A percentile compares a stretch with the other conserved stretches of the same genome.
These are phyloP conservation scores for Pestalotiopsis fici DNA, from an alignment of 2,329 filamentous ascomycete species.

Conservation along the genomic window DNA sequence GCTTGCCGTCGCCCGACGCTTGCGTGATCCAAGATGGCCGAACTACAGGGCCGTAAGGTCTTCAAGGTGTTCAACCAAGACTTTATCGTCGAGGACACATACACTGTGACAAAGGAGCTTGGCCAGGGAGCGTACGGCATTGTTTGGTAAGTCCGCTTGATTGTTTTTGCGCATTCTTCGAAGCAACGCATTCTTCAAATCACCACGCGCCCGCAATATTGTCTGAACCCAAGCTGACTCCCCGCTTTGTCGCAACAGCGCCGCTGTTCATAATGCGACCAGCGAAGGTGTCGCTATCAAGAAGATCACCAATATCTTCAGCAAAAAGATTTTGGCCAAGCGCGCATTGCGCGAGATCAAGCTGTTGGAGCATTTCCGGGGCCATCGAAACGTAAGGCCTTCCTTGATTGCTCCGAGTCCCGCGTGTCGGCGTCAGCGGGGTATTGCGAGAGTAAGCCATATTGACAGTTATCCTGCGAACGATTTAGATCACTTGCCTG, in stretches of 20 bases:
- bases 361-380: slow-evolving; percentile 94
- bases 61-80: slow-evolving; percentile 99
- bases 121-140: slow-evolving; percentile 98
- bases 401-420: neutral
- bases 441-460: neutral
- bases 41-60: slow-evolving; percentile 62
- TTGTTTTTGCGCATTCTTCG: neutral
- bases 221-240: slow-evolving; percentile 8
- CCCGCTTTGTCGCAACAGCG: slow-evolving; percentile 53
- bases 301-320: slow-evolving; percentile 99
- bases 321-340: slow-evolving; percentile 99
- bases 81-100: slow-evolving; percentile 96
- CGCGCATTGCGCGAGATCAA: slow-evolving; percentile 97
- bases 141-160: slow-evolving; percentile 71
- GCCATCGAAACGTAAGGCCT: slow-evolving; percentile 75
- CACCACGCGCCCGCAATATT: neutral
- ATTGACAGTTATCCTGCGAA: slow-evolving; percentile 28
- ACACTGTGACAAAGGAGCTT: slow-evolving; percentile 97
- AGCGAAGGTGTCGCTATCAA: slow-evolving; percentile 97
- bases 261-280: slow-evolving; percentile 87
- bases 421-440: neutral
- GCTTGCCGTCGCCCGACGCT: neutral
- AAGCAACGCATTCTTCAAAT: neutral
- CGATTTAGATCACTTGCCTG: slow-evolving; percentile 87
- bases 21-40: slow-evolving; percentile 23